phyloP scores from a whole-genome alignment of 2,329 filamentous ascomycete genomes.

The Onygenales sp. region DNA sequence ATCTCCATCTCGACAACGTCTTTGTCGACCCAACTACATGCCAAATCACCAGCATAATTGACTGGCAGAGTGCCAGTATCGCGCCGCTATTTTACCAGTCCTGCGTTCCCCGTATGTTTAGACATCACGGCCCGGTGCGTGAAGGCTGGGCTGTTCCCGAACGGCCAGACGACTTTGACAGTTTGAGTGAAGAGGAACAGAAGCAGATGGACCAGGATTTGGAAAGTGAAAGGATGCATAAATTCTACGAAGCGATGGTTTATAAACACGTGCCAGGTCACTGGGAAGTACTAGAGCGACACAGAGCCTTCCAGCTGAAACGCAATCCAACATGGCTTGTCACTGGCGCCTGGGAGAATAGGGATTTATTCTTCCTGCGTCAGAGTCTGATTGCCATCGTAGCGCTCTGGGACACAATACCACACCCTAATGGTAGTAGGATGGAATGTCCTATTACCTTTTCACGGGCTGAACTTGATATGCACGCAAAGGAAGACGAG shows the following conservation, averaged over 20 bases:
- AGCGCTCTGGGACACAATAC: constrained; percentile 15
- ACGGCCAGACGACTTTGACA: constrained; percentile 20
- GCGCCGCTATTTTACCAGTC: constrained; percentile 18
- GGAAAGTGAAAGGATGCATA: constrained; percentile 25
- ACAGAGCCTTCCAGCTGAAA: constrained; percentile 10
- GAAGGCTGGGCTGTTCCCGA: constrained; percentile 23
- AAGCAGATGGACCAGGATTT: constrained; percentile 18
- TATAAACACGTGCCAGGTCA: constrained; percentile 19
- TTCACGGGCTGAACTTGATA: constrained; percentile 14
- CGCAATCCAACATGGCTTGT: constrained; percentile 24
- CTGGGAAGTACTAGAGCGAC: constrained; percentile 19
- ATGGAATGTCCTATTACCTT: constrained; percentile 17
- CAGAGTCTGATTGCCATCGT: constrained; percentile 18
- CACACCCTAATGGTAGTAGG: constrained; percentile 1
- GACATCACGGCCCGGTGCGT: constrained; percentile 18
- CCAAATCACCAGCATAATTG: constrained; percentile 18
- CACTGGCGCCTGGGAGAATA: constrained; percentile 22
- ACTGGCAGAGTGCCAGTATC: constrained; percentile 14
- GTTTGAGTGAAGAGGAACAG: constrained; percentile 17
- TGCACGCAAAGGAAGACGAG: constrained; percentile 20
- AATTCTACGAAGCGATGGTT: constrained; percentile 26
- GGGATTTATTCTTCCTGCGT: constrained; percentile 24
- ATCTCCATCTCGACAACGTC: constrained; percentile 20
- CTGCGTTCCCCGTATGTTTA: constrained; percentile 20
- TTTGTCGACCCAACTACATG: constrained; percentile 18